Evolutionary conservation across 371 early-diverging fungal genomes (phyloP).

Genomic region (Rhizopus delemar): DNA sequence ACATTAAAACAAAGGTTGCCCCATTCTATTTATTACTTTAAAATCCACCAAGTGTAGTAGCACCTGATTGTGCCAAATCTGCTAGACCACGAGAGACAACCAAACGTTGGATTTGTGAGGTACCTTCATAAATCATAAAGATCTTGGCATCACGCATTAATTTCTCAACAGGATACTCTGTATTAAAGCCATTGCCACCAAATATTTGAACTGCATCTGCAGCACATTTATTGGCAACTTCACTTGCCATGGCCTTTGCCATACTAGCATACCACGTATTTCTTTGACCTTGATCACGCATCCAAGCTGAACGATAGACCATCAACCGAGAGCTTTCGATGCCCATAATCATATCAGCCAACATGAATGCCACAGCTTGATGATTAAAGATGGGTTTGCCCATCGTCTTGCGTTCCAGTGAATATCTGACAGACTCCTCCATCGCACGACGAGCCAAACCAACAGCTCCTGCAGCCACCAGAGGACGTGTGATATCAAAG

Average conservation of each 20-base stretch:
- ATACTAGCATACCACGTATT: slow-evolving; percentile 96
- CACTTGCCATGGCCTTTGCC: slow-evolving; percentile 91
- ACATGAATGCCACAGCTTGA: slow-evolving; percentile 94
- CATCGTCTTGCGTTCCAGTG: slow-evolving; percentile 95
- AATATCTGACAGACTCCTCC: slow-evolving; percentile 90
- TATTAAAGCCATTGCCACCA: slow-evolving; percentile 95
- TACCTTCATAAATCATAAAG: slow-evolving; percentile 97
- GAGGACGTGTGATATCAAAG: slow-evolving; percentile 93
- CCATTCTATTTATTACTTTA: slow-evolving; percentile 15
- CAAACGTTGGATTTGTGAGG: slow-evolving; percentile 92
- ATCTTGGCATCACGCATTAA: slow-evolving; percentile 92
- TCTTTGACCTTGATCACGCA: slow-evolving; percentile 80
- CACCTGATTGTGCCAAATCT: slow-evolving; percentile 53
- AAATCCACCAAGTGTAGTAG: slow-evolving; percentile 45
- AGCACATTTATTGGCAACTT: slow-evolving; percentile 94
- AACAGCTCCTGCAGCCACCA: slow-evolving; percentile 90
- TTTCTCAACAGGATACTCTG: slow-evolving; percentile 88
- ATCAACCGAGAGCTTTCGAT: slow-evolving; percentile 87
- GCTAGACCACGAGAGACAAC: slow-evolving; percentile 80
- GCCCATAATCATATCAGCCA: slow-evolving; percentile 94
- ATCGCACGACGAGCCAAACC: slow-evolving; percentile 93
- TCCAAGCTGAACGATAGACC: slow-evolving; percentile 83
- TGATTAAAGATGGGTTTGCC: slow-evolving; percentile 88
- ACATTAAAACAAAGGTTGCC: neutral
- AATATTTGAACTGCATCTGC: slow-evolving; percentile 96